Base-by-base conservation (phyloP, 257 asterid species). In the Forsythia viridissima region DNA sequence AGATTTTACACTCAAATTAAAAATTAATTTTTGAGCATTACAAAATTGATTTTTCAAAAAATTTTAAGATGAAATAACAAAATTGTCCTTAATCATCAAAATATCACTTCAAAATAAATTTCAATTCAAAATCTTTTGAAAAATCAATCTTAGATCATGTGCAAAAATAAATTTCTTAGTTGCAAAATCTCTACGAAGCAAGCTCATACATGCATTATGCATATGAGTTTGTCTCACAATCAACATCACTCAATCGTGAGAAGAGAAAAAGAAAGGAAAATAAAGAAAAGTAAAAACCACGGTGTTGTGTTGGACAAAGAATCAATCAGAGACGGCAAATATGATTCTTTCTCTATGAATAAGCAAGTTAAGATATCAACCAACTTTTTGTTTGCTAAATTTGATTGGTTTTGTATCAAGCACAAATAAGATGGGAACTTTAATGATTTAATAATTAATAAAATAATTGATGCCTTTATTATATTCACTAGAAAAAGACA, bases 251-350 rank as follows among this genome's bases (percentile, higher is more conserved):
- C 8, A 42, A 42, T n/a, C 5, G 9, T 0, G 46, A 5, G 9
- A 42, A 42, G 46, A 8, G 9, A 46, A 46, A 65, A 36, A 13
- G 36, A 36, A 61, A 71, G 16, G 16, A 39, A 71, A 42, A 10
- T 59, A 2, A 48, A 46, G 18, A 65, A 52, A 11, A 6, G 67
- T 9, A 75, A 76, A 77, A 65, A 63, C 20, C 51, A 81, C 55
- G 63, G 40, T 21, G 75, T 68, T 38, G 40, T 21, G 75, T 68
- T 38, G 55, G 84, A 51, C 51, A 61, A 85, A 76, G 70, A 70
- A 74, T 79, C 82, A 76, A 89, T 80, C 42, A 74, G 82, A 77
- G 86, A 74, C 74, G 78, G 80, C 80, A 84, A 83, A 86, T 82
- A 67, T 91, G 86, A 40, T 82, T 81, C 73, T 86, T 79, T 82